phyloP scores from a whole-genome alignment of 2,329 filamentous ascomycete species.

The Colletotrichum sp. region DNA sequence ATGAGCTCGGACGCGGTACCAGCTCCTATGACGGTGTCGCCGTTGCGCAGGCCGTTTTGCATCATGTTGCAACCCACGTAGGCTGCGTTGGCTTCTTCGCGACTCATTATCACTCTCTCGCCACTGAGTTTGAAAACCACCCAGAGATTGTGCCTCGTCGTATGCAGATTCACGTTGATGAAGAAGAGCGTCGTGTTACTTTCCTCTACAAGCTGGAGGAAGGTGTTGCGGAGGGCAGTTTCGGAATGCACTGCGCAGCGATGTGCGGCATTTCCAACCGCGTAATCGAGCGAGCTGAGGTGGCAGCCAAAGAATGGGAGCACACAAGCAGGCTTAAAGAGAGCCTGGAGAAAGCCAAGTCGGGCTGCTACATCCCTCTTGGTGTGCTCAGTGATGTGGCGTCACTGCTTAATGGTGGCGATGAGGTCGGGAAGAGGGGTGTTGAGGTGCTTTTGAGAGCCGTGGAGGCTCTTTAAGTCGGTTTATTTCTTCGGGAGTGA shows the following conservation, averaged over 20 bases:
- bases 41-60: conserved; percentile 95
- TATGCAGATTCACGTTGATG: conserved; percentile 96
- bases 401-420: conserved; percentile 70
- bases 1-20: conserved; percentile 94
- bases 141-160: conserved; percentile 85
- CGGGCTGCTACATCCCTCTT: conserved; percentile 81
- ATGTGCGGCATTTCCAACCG: conserved; percentile 93
- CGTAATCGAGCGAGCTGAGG: conserved; percentile 86
- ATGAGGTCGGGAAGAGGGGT: conserved; percentile 54
- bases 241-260: conserved; percentile 97
- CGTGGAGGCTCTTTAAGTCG: conserved; percentile 59
- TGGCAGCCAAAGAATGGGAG: conserved; percentile 91
- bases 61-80: conserved; percentile 91
- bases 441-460: conserved; percentile 65
- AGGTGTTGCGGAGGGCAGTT: conserved; percentile 93
- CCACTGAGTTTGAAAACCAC: conserved; percentile 87
- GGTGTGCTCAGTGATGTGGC: conserved; percentile 89
- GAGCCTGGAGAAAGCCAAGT: conserved; percentile 80
- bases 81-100: conserved; percentile 97
- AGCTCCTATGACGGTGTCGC: conserved; percentile 96
- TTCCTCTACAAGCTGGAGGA: conserved; percentile 95
- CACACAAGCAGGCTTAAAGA: conserved; percentile 91
- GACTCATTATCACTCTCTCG: conserved; percentile 95
- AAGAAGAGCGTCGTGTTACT: conserved; percentile 82
- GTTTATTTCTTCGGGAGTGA: background rate